These are phyloP conservation scores for Lagenidium giganteum DNA, from an alignment of 352 stramenopile species.

Conservation along the genomic window DNA sequence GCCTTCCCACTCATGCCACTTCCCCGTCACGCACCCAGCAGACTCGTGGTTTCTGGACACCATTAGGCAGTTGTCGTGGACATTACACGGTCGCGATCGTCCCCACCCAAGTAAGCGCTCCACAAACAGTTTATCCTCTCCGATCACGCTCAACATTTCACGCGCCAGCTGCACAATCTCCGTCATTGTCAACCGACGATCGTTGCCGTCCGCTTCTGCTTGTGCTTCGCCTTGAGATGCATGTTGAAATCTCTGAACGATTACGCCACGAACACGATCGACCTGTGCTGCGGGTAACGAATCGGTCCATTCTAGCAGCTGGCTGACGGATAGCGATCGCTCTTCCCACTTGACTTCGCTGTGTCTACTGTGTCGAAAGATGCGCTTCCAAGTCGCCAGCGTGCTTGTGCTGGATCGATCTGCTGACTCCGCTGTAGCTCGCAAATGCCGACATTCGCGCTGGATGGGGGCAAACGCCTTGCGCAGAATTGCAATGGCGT, in stretches of 20 bases:
- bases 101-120: slow-evolving; percentile 16
- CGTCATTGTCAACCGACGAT: slow-evolving; percentile 4
- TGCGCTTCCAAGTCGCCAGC: slow-evolving; percentile 7
- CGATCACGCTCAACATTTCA: slow-evolving; percentile 21
- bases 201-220: not conserved
- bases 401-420: slow-evolving; percentile 5
- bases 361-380: slow-evolving; percentile 21
- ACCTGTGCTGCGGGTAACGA: not conserved
- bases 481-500: slow-evolving; percentile 8
- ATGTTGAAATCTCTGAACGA: too few species aligned
- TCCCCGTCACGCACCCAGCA: slow-evolving; percentile 2
- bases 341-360: not conserved
- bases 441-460: too few species aligned
- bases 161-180: slow-evolving; percentile 20
- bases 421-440: too few species aligned
- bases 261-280: too few species aligned
- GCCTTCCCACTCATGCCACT: slow-evolving; percentile 12
- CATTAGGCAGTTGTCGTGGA: slow-evolving; percentile 11
- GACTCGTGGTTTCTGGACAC: not conserved
- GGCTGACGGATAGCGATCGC: too few species aligned
- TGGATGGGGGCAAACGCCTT: too few species aligned
- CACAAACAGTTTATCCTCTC: slow-evolving; percentile 21
- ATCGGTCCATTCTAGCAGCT: not conserved
- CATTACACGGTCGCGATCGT: not conserved
- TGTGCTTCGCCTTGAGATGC: too few species aligned